A percentile compares a stretch with the other conserved stretches of the same genome.
Evolutionary conservation across 805 yeast species (phyloP).

Genomic region (Kodamaea sagamina): DNA sequence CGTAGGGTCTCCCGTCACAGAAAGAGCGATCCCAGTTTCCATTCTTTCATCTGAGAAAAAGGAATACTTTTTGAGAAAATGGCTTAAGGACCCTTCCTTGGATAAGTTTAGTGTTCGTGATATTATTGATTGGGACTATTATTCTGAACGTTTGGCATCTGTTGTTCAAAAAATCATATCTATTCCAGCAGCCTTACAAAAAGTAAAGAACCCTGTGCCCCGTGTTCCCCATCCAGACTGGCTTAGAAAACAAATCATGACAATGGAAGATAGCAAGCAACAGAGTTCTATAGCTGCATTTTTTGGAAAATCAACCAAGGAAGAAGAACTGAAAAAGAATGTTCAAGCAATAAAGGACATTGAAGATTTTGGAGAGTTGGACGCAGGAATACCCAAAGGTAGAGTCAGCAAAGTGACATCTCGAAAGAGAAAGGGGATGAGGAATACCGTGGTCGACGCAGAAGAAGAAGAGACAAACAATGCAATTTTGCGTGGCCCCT

Average conservation of each 20-base stretch:
- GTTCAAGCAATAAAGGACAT: conserved; percentile 53
- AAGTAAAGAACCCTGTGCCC: conserved; percentile 88
- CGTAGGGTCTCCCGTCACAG: conserved; percentile 84
- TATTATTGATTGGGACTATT: conserved; percentile 92
- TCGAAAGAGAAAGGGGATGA: conserved; percentile 39
- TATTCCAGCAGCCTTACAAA: conserved; percentile 95
- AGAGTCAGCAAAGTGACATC: conserved; percentile 50
- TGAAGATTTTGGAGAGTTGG: conserved; percentile 63
- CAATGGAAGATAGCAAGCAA: conserved; percentile 64
- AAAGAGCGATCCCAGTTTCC: conserved; percentile 94
- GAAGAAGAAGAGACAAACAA: conserved; percentile 51
- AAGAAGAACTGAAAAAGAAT: conserved; percentile 23
- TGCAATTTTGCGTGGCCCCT: conserved; percentile 48
- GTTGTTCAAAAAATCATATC: conserved; percentile 93
- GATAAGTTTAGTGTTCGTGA: conserved; percentile 84
- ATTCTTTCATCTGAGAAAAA: conserved; percentile 90
- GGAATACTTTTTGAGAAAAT: conserved; percentile 71
- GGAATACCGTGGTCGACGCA: conserved; percentile 30
- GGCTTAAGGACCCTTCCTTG: conserved; percentile 80
- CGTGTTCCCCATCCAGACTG: conserved; percentile 93
- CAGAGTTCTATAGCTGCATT: conserved; percentile 67
- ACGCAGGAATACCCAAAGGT: conserved; percentile 25
- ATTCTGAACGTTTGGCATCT: conserved; percentile 85
- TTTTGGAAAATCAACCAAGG: conserved; percentile 48
- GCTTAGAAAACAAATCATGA: conserved; percentile 67